Evolutionary conservation across 73 alveolate genomes (phyloP).

Genomic region (Stentor roeselii): DNA sequence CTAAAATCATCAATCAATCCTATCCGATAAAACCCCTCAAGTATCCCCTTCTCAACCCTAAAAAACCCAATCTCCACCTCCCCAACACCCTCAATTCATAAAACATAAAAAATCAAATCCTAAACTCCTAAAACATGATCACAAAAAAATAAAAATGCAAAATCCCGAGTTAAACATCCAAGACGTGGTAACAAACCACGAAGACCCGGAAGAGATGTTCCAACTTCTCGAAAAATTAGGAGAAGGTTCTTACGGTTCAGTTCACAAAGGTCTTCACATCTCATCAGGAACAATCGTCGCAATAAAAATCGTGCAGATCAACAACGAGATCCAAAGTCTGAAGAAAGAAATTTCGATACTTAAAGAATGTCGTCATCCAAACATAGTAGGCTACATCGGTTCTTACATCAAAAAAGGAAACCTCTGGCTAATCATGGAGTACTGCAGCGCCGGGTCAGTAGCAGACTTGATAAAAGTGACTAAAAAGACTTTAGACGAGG

Average conservation of each 20-base stretch:
- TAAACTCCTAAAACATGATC: too few relatives aligned
- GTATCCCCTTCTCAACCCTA: too few relatives aligned
- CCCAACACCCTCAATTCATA: too few relatives aligned
- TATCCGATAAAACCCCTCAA: too few relatives aligned
- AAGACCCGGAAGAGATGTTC: constrained; percentile 74
- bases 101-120: too few relatives aligned
- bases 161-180: neutral
- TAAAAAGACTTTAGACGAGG: constrained; percentile 77
- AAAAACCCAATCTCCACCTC: too few relatives aligned
- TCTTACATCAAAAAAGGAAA: constrained; percentile 86
- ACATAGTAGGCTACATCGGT: constrained; percentile 88
- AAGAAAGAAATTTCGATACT: constrained; percentile 87
- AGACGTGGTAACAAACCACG: constrained; percentile 34
- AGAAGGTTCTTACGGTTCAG: constrained; percentile 82
- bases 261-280: constrained; percentile 67
- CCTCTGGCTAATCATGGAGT: constrained; percentile 94
- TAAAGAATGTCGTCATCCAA: constrained; percentile 88
- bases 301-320: constrained; percentile 71
- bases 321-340: constrained; percentile 56
- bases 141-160: neutral
- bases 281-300: constrained; percentile 81
- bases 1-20: too few relatives aligned
- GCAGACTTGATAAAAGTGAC: constrained; percentile 92
- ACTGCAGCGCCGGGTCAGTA: constrained; percentile 95
- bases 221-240: constrained; percentile 71